These are phyloP conservation scores for Ilyonectria sp. DNA, from an alignment of 2,329 filamentous ascomycete genomes.

Conservation along the genomic window DNA sequence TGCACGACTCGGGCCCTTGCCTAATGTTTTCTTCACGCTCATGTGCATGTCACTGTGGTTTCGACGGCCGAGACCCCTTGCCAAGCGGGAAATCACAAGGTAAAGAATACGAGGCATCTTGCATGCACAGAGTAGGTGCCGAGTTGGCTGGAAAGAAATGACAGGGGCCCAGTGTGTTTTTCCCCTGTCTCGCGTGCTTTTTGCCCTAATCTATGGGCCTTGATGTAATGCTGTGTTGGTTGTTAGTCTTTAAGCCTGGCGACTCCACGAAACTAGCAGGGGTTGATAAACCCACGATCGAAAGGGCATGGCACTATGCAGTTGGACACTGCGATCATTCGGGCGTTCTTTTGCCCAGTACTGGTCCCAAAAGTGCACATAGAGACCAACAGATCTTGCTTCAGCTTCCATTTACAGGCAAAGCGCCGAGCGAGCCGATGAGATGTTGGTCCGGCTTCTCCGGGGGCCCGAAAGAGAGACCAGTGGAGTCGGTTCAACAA, in stretches of 20 bases:
- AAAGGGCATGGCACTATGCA: conserved; percentile 6
- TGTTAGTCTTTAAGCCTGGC: conserved; percentile 18
- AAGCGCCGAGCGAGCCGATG: conserved; percentile 2
- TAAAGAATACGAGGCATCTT: conserved; percentile 14
- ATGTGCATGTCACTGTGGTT: neutral
- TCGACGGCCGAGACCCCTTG: neutral
- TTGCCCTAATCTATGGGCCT: neutral
- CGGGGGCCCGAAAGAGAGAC: conserved; percentile 6
- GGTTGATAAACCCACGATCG: conserved; percentile 18
- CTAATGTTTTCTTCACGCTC: neutral
- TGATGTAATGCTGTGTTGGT: conserved; percentile 26
- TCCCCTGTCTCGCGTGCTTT: neutral
- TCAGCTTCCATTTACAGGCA: neutral
- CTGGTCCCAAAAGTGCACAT: neutral
- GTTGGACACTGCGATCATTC: neutral
- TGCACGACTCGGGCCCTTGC: conserved; percentile 1
- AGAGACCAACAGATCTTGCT: conserved; percentile 1
- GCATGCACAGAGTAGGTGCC: neutral
- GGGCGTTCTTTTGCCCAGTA: conserved; percentile 7
- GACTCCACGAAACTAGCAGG: conserved; percentile 13
- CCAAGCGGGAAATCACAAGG: neutral
- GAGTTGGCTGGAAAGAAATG: conserved; percentile 1
- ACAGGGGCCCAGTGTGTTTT: neutral
- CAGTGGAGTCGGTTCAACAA: neutral
- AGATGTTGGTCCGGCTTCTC: conserved; percentile 9